Conservation (phyloP, 2,329 filamentous ascomycete genomes). For the Aspergillus ustus region DNA sequence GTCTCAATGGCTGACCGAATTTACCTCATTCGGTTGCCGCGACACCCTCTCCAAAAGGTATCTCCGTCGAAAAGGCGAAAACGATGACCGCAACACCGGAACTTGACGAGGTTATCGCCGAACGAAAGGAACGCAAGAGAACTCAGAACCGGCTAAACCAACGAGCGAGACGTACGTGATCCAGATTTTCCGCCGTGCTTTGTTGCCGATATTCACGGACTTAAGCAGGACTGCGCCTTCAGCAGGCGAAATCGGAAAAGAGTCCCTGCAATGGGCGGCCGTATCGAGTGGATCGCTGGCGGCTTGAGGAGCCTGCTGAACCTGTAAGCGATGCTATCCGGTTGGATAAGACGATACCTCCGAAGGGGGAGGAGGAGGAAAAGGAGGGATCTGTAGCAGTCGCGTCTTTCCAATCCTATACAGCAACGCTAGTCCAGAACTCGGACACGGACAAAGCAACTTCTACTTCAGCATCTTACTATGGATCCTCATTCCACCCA, state of each 20-base stretch:
- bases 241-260: neutral
- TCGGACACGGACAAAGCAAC: neutral
- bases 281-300: too few relatives aligned
- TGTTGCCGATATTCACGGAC: neutral
- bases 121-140: neutral
- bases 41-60: neutral
- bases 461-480: too few relatives aligned
- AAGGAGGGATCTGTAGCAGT: too few relatives aligned
- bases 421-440: too few relatives aligned
- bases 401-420: too few relatives aligned
- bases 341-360: too few relatives aligned
- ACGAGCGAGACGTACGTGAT: neutral
- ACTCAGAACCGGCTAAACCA: neutral
- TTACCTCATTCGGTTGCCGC: neutral
- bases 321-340: neutral
- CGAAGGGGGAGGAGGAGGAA: too few relatives aligned
- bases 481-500: too few relatives aligned
- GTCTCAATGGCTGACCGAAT: neutral
- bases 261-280: neutral
- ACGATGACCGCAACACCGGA: neutral
- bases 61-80: neutral
- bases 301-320: neutral
- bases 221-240: neutral
- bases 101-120: neutral
- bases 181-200: neutral